Conservation (phyloP, 768 basidiomycete species). For the Podaxis carcinomalis region DNA sequence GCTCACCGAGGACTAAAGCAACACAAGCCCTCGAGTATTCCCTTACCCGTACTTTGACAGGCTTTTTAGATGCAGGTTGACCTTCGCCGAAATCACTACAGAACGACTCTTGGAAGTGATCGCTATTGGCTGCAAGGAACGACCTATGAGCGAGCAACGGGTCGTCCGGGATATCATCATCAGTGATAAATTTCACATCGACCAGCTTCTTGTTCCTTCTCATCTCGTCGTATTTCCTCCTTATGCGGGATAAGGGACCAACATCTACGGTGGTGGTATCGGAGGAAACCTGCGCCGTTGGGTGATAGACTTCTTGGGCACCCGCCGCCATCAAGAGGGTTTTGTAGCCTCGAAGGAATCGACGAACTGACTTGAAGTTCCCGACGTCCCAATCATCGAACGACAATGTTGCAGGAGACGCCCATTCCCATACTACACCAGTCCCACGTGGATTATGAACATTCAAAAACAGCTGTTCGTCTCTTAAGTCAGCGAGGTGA, state of each 20-base stretch:
- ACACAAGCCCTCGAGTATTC: background rate
- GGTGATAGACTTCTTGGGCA: slow-evolving; percentile 10
- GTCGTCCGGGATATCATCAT: background rate
- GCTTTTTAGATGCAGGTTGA: background rate
- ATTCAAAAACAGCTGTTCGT: slow-evolving; percentile 11
- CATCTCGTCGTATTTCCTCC: slow-evolving; percentile 7
- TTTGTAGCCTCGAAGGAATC: slow-evolving; percentile 5
- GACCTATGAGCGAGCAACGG: slow-evolving; percentile 9
- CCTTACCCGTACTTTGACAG: background rate
- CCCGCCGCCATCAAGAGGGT: slow-evolving; percentile 7
- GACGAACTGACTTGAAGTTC: slow-evolving; percentile 6
- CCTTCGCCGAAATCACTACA: slow-evolving; percentile 5
- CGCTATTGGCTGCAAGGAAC: slow-evolving; percentile 9
- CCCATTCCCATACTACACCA: slow-evolving; percentile 7
- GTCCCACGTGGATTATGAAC: slow-evolving; percentile 4
- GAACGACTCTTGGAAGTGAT: slow-evolving; percentile 6
- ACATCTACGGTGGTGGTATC: background rate
- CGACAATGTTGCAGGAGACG: background rate
- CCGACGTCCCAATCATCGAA: slow-evolving; percentile 11
- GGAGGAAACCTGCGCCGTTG: background rate
- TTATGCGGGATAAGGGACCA: background rate
- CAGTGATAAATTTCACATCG: slow-evolving; percentile 7
- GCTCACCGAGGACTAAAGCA: slow-evolving; percentile 4
- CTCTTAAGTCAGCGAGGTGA: background rate
- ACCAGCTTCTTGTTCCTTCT: slow-evolving; percentile 2